A percentile compares a stretch with the other conserved stretches of the same genome.
phyloP scores from a whole-genome alignment of 2,329 filamentous ascomycete genomes.

The Knoxdaviesia proteae region DNA sequence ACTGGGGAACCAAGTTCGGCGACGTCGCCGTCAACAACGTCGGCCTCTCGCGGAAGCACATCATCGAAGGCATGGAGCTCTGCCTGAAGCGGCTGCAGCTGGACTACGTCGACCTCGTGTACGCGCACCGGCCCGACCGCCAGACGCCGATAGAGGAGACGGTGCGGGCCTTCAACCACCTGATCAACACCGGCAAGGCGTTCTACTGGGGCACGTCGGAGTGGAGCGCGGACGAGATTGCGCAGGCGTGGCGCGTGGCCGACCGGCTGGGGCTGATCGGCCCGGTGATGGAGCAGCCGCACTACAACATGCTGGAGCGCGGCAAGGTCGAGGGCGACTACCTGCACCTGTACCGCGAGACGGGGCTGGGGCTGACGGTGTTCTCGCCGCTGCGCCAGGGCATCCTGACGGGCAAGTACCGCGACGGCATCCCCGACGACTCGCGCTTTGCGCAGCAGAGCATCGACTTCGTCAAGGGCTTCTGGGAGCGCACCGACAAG shows the following conservation, averaged over 20 bases:
- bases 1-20: conserved; percentile 41
- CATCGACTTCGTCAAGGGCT: conserved; percentile 33
- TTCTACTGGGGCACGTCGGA: conserved; percentile 54
- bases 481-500: conserved; percentile 27
- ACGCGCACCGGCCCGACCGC: conserved; percentile 47
- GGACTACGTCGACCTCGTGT: conserved; percentile 46
- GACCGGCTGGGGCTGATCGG: conserved; percentile 39
- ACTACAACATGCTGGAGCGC: conserved; percentile 42
- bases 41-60: conserved; percentile 47
- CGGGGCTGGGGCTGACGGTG: conserved; percentile 39
- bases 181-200: conserved; percentile 46
- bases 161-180: conserved; percentile 48
- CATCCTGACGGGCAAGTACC: conserved; percentile 47
- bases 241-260: conserved; percentile 37
- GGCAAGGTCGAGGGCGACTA: conserved; percentile 44
- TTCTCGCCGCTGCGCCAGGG: conserved; percentile 38
- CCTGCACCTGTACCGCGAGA: conserved; percentile 35
- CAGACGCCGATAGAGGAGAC: conserved; percentile 51
- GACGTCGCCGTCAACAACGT: conserved; percentile 44
- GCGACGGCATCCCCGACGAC: conserved; percentile 36
- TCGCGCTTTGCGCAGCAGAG: conserved; percentile 35
- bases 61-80: conserved; percentile 42
- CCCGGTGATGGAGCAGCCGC: conserved; percentile 44
- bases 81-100: conserved; percentile 35
- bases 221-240: conserved; percentile 46